Conservation (phyloP, 1,284 basidiomycete species). For the Rhodotorula sp. region DNA sequence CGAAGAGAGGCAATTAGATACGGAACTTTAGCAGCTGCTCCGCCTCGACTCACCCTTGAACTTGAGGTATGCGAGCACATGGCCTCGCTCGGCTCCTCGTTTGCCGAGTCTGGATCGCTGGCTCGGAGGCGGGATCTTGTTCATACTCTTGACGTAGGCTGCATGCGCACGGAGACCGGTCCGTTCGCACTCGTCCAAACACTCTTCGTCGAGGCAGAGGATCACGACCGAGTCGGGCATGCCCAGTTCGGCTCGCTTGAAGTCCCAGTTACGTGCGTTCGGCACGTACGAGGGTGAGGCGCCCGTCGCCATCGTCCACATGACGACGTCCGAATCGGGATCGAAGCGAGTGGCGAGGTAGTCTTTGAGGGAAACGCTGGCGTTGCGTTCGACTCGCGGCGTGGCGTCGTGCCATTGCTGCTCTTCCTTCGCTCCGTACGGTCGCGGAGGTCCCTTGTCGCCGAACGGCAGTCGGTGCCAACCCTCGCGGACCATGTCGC, state of each 20-base stretch:
- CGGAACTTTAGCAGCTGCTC: not conserved
- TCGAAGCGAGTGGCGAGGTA: constrained; percentile 8
- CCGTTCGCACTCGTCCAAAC: constrained; percentile 10
- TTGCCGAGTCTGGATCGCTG: not conserved
- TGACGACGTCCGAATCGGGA: not conserved
- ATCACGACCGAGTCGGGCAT: constrained; percentile 14
- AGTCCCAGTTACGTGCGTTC: constrained; percentile 16
- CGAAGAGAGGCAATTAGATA: not conserved
- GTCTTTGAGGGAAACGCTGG: constrained; percentile 1
- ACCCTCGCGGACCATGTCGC: not conserved
- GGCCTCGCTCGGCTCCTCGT: constrained; percentile 1
- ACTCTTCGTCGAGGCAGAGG: constrained; percentile 9
- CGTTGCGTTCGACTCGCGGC: constrained; percentile 7
- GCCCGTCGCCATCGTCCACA: constrained; percentile 16
- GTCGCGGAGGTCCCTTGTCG: not conserved
- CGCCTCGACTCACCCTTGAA: not conserved
- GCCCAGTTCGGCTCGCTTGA: constrained; percentile 14
- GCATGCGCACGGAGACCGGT: constrained; percentile 6
- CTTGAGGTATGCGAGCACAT: constrained; percentile 1
- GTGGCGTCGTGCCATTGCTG: not conserved
- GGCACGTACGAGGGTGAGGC: constrained; percentile 3
- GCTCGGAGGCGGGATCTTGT: not conserved
- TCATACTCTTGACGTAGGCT: not conserved
- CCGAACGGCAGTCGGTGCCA: not conserved
- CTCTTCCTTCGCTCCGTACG: not conserved